Evolutionary conservation across 2,329 filamentous ascomycete species (phyloP).

Genomic region (Pseudocercospora cruenta): DNA sequence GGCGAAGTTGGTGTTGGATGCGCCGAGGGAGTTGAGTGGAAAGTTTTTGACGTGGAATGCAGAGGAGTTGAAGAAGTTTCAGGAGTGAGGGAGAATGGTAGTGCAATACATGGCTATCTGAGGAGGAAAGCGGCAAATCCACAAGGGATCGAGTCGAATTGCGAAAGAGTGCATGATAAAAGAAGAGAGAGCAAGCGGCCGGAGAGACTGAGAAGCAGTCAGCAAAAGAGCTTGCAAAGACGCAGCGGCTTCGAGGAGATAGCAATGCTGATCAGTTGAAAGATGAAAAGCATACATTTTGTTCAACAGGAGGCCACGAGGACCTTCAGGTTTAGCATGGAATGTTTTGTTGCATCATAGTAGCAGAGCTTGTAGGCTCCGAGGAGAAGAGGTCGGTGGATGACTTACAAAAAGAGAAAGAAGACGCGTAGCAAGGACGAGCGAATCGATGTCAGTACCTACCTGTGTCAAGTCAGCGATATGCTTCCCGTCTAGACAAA

Average conservation of each 20-base stretch:
- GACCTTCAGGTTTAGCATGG: conserved; percentile 77
- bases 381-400: conserved; percentile 22
- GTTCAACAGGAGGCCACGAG: conserved; percentile 62
- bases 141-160: too few species aligned
- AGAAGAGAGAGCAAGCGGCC: neutral
- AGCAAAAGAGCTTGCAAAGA: neutral
- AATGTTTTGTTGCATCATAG: conserved; percentile 70
- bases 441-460: conserved; percentile 6
- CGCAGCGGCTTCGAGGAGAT: neutral
- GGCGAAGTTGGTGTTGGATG: conserved; percentile 72
- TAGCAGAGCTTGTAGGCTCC: conserved; percentile 34
- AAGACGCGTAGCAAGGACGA: conserved; percentile 18
- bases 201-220: neutral
- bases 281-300: conserved; percentile 79
- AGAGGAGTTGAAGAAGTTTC: conserved; percentile 38
- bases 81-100: conserved; percentile 27
- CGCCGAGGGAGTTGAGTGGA: conserved; percentile 70
- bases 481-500: neutral
- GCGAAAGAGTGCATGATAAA: neutral
- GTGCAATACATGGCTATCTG: neutral
- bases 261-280: conserved; percentile 65
- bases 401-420: conserved; percentile 30
- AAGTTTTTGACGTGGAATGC: conserved; percentile 67
- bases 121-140: too few species aligned
- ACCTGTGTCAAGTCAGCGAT: conserved; percentile 31